Evolutionary conservation across 306 rosid genomes (phyloP), one percentile per base, ranked within the genome.

Genomic region (Cyamopsis tetragonoloba): DNA sequence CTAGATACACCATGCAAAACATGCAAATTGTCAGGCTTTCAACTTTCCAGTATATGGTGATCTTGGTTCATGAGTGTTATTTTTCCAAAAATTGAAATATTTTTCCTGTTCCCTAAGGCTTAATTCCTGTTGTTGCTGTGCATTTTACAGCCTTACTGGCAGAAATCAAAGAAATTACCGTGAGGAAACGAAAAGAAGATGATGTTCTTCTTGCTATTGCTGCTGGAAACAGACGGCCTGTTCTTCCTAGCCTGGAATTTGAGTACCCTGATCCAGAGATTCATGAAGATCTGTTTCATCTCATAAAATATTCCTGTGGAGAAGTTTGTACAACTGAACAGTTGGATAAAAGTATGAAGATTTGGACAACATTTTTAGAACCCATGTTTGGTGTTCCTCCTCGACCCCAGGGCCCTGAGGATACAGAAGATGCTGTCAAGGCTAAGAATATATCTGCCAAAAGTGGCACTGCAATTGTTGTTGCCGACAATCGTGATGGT

Each of bases 161-260:
- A 37, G 99, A 95, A 86, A 87, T 95, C 64, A 95, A 87, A 80
- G 99, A 95, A 79, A 83, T 88, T 64, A 95, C 96, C 77, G 99
- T 90, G 91, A 86, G 80, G 82, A 95, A 90, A 81, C 84, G 81
- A 63, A 95, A 83, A 87, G 96, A 89, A 74, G 99, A 95, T 74
- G 95, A 88, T 53, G 86, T 87, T 76, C 88, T 88, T 79, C 92
- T 90, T 59, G 90, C 97, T 11, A 82, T 91, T 66, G 97, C 97
- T 82, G 97, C 99, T 71, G 87, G 95, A 82, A 95, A 88, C 83
- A 85, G 92, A 78, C 79, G 88, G 47, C 87, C 96, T 5, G 76
- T 88, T 62, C 86, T 85, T 83, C 96, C 99, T 7, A 84, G 91
- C 86, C 72, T 95, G 89, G 95, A 95, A 79, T 91, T 82, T 54